Percentiles rank a stretch among this genome's conserved stretches.
Evolutionary conservation across 2,329 filamentous ascomycete species (phyloP).

Genomic region (Ascochyta rabiei): DNA sequence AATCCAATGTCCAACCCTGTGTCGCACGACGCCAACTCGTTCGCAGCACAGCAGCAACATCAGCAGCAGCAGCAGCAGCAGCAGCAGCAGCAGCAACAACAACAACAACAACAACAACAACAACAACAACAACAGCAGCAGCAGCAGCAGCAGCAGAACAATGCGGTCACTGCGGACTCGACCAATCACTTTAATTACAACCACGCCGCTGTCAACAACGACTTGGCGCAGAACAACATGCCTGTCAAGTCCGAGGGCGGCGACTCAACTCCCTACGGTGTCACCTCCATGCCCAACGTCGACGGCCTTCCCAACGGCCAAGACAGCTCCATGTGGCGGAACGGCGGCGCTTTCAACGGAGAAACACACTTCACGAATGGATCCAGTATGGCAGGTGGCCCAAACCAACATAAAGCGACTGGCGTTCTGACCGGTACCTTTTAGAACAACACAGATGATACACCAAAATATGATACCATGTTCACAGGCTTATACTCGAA

Average conservation of each 20-base stretch:
- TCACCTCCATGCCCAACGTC: conserved; percentile 44
- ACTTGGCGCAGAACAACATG: conserved; percentile 44
- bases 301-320: conserved; percentile 45
- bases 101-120: conserved; percentile 9
- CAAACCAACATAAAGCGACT: conserved; percentile 53
- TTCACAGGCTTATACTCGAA: conserved; percentile 57
- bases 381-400: conserved; percentile 55
- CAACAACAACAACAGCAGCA: conserved; percentile 9
- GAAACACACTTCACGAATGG: conserved; percentile 52
- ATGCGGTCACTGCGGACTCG: conserved; percentile 26
- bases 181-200: conserved; percentile 44
- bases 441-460: conserved; percentile 51
- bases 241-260: conserved; percentile 42
- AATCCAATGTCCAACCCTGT: conserved; percentile 38
- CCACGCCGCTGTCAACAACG: conserved; percentile 36
- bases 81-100: neutral
- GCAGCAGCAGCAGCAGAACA: conserved; percentile 35
- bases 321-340: conserved; percentile 52
- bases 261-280: conserved; percentile 39
- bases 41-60: conserved; percentile 34
- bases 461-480: conserved; percentile 53
- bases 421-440: conserved; percentile 51
- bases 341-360: conserved; percentile 49
- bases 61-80: neutral
- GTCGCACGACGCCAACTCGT: conserved; percentile 33